These are phyloP conservation scores for Lathyrus oleraceus DNA, from an alignment of 306 rosid species.

Conservation along the genomic window DNA sequence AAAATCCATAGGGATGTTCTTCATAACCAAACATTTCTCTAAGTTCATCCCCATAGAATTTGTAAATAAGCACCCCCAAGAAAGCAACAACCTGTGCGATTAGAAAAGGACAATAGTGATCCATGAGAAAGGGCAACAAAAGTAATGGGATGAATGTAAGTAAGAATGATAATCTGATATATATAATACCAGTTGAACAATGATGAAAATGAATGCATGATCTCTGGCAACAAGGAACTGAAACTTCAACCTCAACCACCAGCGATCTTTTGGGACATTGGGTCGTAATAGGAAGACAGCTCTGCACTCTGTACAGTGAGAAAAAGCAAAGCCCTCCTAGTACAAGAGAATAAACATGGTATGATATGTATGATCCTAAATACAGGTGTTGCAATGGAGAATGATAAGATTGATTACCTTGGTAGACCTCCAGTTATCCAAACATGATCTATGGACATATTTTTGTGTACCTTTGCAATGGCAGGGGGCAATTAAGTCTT, in stretches of 20 bases:
- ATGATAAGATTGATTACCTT: slow-evolving; percentile 58
- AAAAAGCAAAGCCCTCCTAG: slow-evolving; percentile 98
- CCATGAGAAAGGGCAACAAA: too few species aligned
- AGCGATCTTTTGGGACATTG: slow-evolving; percentile 89
- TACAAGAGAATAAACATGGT: too few species aligned
- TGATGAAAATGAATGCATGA: slow-evolving; percentile 90
- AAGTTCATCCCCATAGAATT: slow-evolving; percentile 91
- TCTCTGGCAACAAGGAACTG: slow-evolving; percentile 98
- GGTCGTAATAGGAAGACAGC: slow-evolving; percentile 86
- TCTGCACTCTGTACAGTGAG: slow-evolving; percentile 98
- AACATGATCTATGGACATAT: slow-evolving; percentile 89
- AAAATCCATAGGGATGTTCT: slow-evolving; percentile 98
- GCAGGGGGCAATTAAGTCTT: slow-evolving; percentile 95
- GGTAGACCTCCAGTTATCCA: slow-evolving; percentile 98
- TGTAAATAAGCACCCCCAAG: slow-evolving; percentile 92
- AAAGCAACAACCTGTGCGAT: slow-evolving; percentile 84
- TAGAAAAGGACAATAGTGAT: too few species aligned
- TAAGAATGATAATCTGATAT: too few species aligned
- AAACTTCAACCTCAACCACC: slow-evolving; percentile 97
- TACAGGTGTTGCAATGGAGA: too few species aligned
- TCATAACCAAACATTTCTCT: slow-evolving; percentile 99
- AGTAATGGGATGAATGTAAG: too few species aligned
- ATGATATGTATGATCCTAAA: too few species aligned
- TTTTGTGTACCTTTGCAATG: slow-evolving; percentile 99
- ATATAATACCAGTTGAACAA: slow-evolving; percentile 95